Evolutionary conservation across 2,329 filamentous ascomycete species (phyloP).

Genomic region (Neonectria punicea): DNA sequence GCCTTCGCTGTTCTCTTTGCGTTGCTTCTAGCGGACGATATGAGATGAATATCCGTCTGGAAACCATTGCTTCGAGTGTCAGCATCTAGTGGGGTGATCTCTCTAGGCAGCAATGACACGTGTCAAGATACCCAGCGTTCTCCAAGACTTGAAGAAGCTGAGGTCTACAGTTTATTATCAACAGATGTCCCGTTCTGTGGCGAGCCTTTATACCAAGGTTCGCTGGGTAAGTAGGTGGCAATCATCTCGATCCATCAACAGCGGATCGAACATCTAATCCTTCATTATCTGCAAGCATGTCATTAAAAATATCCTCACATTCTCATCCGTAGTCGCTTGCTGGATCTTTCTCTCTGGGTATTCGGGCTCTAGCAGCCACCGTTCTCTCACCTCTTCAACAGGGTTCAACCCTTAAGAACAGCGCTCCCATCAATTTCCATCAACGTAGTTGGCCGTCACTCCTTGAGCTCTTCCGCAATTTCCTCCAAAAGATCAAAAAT

Average conservation of each 20-base stretch:
- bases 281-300: too few relatives aligned
- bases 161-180: background rate
- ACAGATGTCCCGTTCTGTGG: background rate
- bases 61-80: background rate
- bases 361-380: too few relatives aligned
- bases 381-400: background rate
- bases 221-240: too few relatives aligned
- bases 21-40: background rate
- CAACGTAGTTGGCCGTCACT: background rate
- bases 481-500: slow-evolving; percentile 21
- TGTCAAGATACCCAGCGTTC: background rate
- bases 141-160: background rate
- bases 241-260: too few relatives aligned
- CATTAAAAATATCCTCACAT: too few relatives aligned
- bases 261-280: too few relatives aligned
- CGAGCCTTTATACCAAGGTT: too few relatives aligned
- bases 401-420: background rate
- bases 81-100: background rate
- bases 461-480: slow-evolving; percentile 19
- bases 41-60: background rate
- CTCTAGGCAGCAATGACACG: background rate
- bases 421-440: too few relatives aligned
- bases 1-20: background rate
- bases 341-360: too few relatives aligned
- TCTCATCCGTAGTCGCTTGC: too few relatives aligned